Base-by-base conservation (phyloP, 129 eudicot species). In the Helianthus tuberosus region DNA sequence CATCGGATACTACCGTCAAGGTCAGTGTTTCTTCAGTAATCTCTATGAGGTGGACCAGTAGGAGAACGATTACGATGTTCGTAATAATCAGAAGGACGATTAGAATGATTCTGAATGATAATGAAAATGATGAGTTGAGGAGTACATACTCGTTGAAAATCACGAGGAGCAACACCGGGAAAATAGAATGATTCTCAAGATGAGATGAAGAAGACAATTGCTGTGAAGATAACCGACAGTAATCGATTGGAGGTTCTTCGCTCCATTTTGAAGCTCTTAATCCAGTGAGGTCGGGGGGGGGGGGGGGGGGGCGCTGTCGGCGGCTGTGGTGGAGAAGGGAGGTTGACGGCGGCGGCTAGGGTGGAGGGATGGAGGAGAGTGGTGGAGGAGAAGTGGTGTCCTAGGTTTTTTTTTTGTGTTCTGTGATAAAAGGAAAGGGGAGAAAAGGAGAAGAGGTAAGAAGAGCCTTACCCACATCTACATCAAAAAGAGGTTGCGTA, bases 111-210 rank as follows among this genome's bases (percentile, higher is more conserved):
- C 80, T 63, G 65, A 13, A 5, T 13, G 27, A 41, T 15, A 53
- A 44, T 13, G 27, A 41, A 12, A 53, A 44, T 20, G 23, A 20
- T 38, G 70, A 38, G 14, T 73, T 61, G 7, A 2, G 23, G 20
- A 73, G 47, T 48, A 71, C 72, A 23, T 77, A 93, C 98, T 64
- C 83, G 66, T 53, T 74, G 89, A 68, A 93, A 90, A 83, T 93
- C 96, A 39, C 93, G 93, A 13, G 98, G 98, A 41, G 98, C 98
- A 51, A 93, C 97, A 57, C 98, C 98, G 48, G 98, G 98, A 13
- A 93, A 96, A 80, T 93, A 93, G 81, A 93, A 93, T 64, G 89
- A 73, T 74, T 81, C 73, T 4, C 84, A 71, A 1, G 86, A 86
- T 10, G 98, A 90, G 72, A 86, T 50, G 66, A 89, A 74, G 60